These are phyloP conservation scores for Calocybe gambosa DNA, from an alignment of 1,284 basidiomycete species.

Conservation along the genomic window DNA sequence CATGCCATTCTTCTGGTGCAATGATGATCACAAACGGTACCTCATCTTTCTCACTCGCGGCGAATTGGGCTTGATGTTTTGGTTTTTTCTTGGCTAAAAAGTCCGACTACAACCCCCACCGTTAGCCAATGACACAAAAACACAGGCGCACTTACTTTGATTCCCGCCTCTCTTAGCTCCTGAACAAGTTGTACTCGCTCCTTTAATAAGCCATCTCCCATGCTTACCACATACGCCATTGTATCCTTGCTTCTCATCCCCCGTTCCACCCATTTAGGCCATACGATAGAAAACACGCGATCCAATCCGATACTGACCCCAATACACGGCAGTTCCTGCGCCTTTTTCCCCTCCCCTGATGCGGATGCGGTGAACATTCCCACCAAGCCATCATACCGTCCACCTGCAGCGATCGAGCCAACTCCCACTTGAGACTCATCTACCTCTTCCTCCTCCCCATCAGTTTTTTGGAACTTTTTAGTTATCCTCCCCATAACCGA, in stretches of 20 bases:
- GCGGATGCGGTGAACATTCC: slow-evolving; percentile 86
- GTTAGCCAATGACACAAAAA: neutral
- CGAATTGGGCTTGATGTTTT: slow-evolving; percentile 84
- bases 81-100: slow-evolving; percentile 93
- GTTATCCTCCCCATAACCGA: slow-evolving; percentile 32
- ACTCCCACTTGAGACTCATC: slow-evolving; percentile 94
- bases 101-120: slow-evolving; percentile 61
- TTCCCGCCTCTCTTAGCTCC: slow-evolving; percentile 81
- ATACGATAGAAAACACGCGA: slow-evolving; percentile 91
- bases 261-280: slow-evolving; percentile 76
- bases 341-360: slow-evolving; percentile 65
- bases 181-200: slow-evolving; percentile 84
- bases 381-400: slow-evolving; percentile 96
- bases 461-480: slow-evolving; percentile 31
- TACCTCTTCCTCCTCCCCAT: slow-evolving; percentile 77
- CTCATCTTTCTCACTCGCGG: slow-evolving; percentile 86
- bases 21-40: slow-evolving; percentile 91
- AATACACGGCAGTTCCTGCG: slow-evolving; percentile 75
- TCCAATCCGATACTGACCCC: slow-evolving; percentile 94
- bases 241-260: slow-evolving; percentile 86
- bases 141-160: slow-evolving; percentile 58
- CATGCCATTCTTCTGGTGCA: slow-evolving; percentile 80
- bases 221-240: slow-evolving; percentile 90
- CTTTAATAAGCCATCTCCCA: slow-evolving; percentile 85
- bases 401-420: slow-evolving; percentile 96